Evolutionary conservation across 2,329 filamentous ascomycete genomes (phyloP).

Genomic region (Diatrype stigma): DNA sequence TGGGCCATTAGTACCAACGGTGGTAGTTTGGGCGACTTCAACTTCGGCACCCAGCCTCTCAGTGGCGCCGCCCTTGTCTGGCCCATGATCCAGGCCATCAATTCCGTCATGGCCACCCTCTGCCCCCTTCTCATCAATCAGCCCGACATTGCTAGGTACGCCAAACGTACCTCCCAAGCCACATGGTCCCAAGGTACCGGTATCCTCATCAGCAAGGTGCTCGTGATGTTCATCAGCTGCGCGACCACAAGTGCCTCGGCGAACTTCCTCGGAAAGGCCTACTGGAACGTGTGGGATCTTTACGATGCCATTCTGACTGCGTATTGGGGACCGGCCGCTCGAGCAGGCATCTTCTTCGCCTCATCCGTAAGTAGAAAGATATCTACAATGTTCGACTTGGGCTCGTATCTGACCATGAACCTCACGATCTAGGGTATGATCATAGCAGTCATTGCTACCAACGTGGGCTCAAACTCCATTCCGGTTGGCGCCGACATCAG

Average conservation of each 20-base stretch:
- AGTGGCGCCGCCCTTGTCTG: constrained; percentile 26
- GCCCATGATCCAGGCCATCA: constrained; percentile 37
- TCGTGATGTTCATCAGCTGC: constrained; percentile 37
- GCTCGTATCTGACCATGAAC: no score
- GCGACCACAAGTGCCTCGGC: constrained; percentile 33
- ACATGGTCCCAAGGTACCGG: constrained; percentile 29
- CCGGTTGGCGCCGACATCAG: constrained; percentile 38
- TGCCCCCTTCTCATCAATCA: constrained; percentile 33
- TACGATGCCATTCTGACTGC: constrained; percentile 34
- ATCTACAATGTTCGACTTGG: no score
- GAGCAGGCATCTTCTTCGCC: constrained; percentile 32
- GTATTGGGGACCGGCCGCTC: constrained; percentile 32
- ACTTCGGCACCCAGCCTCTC: constrained; percentile 5
- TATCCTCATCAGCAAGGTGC: constrained; percentile 32
- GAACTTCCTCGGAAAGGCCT: constrained; percentile 29
- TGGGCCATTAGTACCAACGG: constrained; percentile 50
- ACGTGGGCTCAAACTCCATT: constrained; percentile 37
- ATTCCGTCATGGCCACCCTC: constrained; percentile 36
- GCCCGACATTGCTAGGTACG: constrained; percentile 37
- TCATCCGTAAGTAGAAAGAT: constrained; percentile 1
- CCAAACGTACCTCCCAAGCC: constrained; percentile 12
- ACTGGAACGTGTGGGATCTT: constrained; percentile 44
- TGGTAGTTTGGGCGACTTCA: constrained; percentile 18
- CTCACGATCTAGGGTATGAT: constrained; percentile 24
- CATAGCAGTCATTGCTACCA: constrained; percentile 34